Percentiles rank a stretch among this genome's conserved stretches.
Evolutionary conservation across 345 rosid species (phyloP).

Genomic region (Heritiera fomes): DNA sequence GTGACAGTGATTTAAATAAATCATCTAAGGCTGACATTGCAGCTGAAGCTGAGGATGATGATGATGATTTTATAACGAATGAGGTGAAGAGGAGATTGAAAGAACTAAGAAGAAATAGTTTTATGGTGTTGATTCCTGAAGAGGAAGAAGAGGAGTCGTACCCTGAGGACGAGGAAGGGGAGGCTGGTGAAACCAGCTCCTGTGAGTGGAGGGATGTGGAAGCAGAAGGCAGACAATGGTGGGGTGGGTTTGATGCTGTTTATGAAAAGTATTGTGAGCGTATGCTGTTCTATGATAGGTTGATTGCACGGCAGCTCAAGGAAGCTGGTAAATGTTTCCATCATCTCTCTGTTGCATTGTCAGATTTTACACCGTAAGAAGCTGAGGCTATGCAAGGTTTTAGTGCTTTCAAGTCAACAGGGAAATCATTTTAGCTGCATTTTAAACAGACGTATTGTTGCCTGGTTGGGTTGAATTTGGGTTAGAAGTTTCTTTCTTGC

Average conservation of each 20-base stretch:
- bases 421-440: neutral
- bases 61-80: constrained; percentile 89
- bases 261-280: constrained; percentile 85
- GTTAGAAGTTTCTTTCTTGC: neutral
- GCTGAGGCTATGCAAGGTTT: neutral
- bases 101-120: constrained; percentile 86
- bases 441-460: neutral
- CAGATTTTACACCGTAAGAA: neutral
- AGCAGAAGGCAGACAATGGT: constrained; percentile 92
- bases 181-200: constrained; percentile 60
- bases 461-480: neutral
- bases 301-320: constrained; percentile 63
- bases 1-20: constrained; percentile 36
- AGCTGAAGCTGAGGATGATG: constrained; percentile 70
- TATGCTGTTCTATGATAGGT: constrained; percentile 81
- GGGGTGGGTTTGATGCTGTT: constrained; percentile 92
- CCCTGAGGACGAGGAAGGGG: constrained; percentile 51
- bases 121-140: constrained; percentile 93
- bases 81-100: constrained; percentile 93
- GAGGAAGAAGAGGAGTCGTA: constrained; percentile 60
- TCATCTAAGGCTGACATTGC: constrained; percentile 31
- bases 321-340: constrained; percentile 52
- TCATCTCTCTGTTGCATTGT: constrained; percentile 18
- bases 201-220: constrained; percentile 88
- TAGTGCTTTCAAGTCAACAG: neutral